Evolutionary conservation across 768 basidiomycete species (phyloP), one percentile per base, ranked within the genome.

Genomic region (Suillus alpinus): DNA sequence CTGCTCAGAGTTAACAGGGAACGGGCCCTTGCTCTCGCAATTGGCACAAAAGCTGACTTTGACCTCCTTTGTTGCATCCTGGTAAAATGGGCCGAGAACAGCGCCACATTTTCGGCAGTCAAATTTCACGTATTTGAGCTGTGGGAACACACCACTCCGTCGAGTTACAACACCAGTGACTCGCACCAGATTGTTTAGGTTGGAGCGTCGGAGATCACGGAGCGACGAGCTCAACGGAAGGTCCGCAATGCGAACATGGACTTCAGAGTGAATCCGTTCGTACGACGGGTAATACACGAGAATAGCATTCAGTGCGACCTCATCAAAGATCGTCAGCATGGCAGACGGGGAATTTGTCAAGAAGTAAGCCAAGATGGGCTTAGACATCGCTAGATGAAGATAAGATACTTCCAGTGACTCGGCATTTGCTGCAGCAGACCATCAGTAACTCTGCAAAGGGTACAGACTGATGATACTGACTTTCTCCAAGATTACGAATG

Each of bases 91-190:
- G 14, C 97, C 97, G 16, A 98, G 81, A 31, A 93, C 86, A n/a
- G 88, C 91, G 18, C 91, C 89, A 67, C 97, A 99, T 73, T 96
- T 98, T 59, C 84, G 83, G 75, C 97, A 99, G 73, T 98, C 94
- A 68, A 99, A 99, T 73, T 98, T 98, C 74, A 99, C 95, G 69
- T 98, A 97, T 78, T 99, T 98, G 62, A 99, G 79, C 74, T 99
- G 97, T n/a, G 97, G 97, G 76, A 98, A 98, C 10, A 99, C 95
- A 10, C 97, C 96, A 9, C 88, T 94, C 41, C 97, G 83, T 60
- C 97, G 81, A 1, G 97, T 99, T 49, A 99, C 97, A 18, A 99
- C 97, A 13, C 97, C 97, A 8, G 89, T 86, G 7, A 99, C 91
- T 40, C 97, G 90, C 36, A 99, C 95, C 46, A 99, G 88, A 65